phyloP scores from a whole-genome alignment of 257 asterid genomes.

The Prunella vulgaris region DNA sequence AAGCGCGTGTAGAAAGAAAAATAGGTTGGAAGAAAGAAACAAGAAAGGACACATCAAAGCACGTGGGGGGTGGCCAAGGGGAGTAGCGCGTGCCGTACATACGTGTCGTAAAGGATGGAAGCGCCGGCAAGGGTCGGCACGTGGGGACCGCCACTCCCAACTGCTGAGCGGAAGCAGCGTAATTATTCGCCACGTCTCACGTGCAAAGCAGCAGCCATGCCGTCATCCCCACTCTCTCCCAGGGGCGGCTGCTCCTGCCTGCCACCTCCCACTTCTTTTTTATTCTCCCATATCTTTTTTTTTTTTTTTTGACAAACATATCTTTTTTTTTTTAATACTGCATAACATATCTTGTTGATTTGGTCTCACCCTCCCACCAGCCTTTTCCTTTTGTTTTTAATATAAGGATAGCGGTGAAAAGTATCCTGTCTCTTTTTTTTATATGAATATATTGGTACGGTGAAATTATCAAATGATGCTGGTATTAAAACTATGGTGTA shows the following conservation, averaged over 20 bases:
- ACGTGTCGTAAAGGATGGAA: conserved; percentile 31
- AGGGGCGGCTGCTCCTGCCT: conserved; percentile 31
- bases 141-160: conserved; percentile 31
- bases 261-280: background rate
- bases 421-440: no score
- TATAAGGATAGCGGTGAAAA: no score
- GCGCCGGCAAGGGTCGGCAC: conserved; percentile 45
- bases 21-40: background rate
- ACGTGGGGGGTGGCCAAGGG: background rate
- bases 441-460: no score
- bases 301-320: no score
- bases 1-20: background rate
- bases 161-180: conserved; percentile 7
- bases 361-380: background rate
- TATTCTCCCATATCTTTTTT: no score
- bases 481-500: no score
- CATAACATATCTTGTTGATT: background rate
- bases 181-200: conserved; percentile 40
- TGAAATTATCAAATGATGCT: no score
- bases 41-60: background rate
- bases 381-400: no score
- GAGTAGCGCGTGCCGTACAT: background rate
- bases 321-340: background rate
- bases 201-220: conserved; percentile 27
- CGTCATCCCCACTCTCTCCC: conserved; percentile 18